Base-by-base conservation (phyloP, 2,329 filamentous ascomycete genomes). In the Graphilbum fragrans region DNA sequence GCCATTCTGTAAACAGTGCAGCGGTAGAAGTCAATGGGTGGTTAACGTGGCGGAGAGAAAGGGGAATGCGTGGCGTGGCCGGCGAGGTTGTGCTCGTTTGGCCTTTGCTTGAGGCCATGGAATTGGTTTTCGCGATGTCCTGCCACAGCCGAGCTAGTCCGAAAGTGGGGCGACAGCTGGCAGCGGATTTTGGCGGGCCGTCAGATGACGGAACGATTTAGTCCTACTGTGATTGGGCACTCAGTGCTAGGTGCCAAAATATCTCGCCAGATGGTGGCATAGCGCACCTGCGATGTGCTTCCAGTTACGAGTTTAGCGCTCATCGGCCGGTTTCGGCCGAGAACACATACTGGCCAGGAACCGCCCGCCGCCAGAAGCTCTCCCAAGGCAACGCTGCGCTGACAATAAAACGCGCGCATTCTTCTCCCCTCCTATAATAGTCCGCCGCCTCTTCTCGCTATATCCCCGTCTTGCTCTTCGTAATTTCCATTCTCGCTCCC, bases 1-100 rank as follows among this genome's bases (percentile, higher is more conserved):
- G 72, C 74, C 77, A 80, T 80, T 31, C 6, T 31, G 29, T 14
- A 16, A 31, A 16, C 12, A 8, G 29, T 14, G n/a, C n/a, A n/a
- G n/a, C 12, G 29, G 29, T 16, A 5, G 29, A 12, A 17, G 19
- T 10, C 14, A 9, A 23, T 12, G 2, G 17, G 22, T 32, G 31
- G 14, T 14, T 3, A 53, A 67, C 61, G 55, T 59, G 54, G n/a
- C 14, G 21, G 3, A 19, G 10, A 23, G 36, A 17, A n/a, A 25
- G 23, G 11, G 11, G 20, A 16, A 18, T 12, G 35, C 8, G 35
- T 35, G 29, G 17, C 21, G 18, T 18, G 3, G 31, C 21, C 32
- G 41, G 37, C 39, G 41, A 20, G 9, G 27, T 27, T 7, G 12
- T 22, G 23, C 23, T 7, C 23, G 12, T 27, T 7, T 7, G 12